phyloP scores from a whole-genome alignment of 495 filamentous ascomycete genomes.

The Parathielavia hyrcaniae region DNA sequence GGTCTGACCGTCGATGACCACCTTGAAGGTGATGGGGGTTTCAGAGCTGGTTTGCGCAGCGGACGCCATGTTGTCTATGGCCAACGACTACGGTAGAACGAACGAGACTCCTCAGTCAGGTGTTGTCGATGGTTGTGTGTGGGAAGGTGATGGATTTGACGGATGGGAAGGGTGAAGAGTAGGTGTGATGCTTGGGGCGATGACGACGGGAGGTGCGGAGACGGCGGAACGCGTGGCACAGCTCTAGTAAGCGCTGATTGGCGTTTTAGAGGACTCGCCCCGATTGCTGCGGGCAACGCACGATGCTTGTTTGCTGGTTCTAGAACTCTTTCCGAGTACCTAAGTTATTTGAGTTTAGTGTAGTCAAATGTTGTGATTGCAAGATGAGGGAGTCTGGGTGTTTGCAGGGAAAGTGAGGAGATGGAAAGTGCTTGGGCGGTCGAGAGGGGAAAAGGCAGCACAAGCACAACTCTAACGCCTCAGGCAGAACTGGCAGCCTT shows the following conservation, averaged over 20 bases:
- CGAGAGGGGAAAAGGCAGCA: constrained; percentile 1
- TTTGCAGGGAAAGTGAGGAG: not conserved
- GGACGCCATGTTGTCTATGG: constrained; percentile 44
- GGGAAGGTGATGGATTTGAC: not conserved
- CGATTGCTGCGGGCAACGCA: not conserved
- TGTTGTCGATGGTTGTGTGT: not conserved
- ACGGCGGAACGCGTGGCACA: constrained; percentile 5
- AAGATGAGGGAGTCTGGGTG: not conserved
- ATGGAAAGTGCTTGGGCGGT: not conserved
- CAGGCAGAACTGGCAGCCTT: constrained; percentile 4
- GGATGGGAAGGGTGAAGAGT: not conserved
- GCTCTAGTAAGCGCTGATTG: not conserved
- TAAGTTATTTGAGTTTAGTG: no score
- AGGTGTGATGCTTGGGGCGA: not conserved
- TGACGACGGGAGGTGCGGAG: constrained; percentile 8
- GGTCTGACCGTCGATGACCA: constrained; percentile 63
- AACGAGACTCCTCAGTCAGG: not conserved
- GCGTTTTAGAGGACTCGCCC: constrained; percentile 2
- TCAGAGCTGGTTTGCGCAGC: constrained; percentile 54
- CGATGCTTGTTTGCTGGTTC: not conserved
- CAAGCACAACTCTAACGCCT: constrained; percentile 1
- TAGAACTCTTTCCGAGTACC: not conserved
- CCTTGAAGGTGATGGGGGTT: constrained; percentile 78
- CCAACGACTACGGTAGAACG: not conserved
- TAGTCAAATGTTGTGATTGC: no score